A percentile compares a stretch with the other conserved stretches of the same genome.
These are phyloP conservation scores for Podosphaera aphanis DNA, from an alignment of 2,329 filamentous ascomycete genomes.

Conservation along the genomic window DNA sequence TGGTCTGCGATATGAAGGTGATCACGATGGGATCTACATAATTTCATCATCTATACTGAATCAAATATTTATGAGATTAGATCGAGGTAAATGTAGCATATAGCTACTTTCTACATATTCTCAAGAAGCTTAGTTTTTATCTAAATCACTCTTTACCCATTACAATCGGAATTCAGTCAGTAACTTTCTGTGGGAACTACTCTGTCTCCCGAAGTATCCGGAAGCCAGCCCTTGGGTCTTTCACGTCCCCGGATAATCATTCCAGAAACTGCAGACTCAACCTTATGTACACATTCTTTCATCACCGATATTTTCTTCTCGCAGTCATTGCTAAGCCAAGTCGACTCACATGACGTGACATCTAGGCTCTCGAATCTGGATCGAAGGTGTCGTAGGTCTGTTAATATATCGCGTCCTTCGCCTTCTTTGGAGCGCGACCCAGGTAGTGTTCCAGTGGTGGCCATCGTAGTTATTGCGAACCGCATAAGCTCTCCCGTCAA, in stretches of 20 bases:
- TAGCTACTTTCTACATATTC: too few relatives aligned
- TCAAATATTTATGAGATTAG: too few relatives aligned
- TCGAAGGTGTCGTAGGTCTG: constrained; percentile 59
- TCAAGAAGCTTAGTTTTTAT: too few relatives aligned
- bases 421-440: constrained; percentile 12
- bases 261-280: constrained; percentile 75
- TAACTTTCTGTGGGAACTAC: constrained; percentile 13
- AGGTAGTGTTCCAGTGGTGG: constrained; percentile 31
- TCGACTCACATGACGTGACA: constrained; percentile 24
- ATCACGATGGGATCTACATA: too few relatives aligned
- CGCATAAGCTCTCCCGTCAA: constrained; percentile 92
- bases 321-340: constrained; percentile 35
- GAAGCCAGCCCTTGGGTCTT: constrained; percentile 76
- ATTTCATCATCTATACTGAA: too few relatives aligned
- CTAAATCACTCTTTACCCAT: background rate
- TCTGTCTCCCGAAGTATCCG: constrained; percentile 31
- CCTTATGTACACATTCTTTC: constrained; percentile 74
- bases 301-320: constrained; percentile 69
- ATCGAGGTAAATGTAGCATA: too few relatives aligned
- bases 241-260: constrained; percentile 72
- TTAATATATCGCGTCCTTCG: constrained; percentile 36
- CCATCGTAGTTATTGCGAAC: constrained; percentile 74
- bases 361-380: constrained; percentile 53
- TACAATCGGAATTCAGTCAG: constrained; percentile 3
- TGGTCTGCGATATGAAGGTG: too few relatives aligned